Evolutionary conservation across 805 yeast genomes (phyloP), one percentile per base, ranked within the genome.

Genomic region (Metschnikowia lachancei): DNA sequence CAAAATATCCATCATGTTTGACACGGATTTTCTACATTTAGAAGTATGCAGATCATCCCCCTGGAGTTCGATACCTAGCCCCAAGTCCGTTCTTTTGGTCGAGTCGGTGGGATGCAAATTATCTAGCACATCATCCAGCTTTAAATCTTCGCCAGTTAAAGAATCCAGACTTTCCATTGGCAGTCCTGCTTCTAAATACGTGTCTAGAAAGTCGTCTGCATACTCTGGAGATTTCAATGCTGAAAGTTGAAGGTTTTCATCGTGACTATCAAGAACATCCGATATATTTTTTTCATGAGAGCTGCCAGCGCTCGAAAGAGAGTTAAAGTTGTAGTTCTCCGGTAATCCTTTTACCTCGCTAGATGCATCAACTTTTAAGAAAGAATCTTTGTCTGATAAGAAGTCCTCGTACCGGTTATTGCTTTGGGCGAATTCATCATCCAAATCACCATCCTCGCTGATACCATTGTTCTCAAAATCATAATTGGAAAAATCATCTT

Each of bases 401-500:
- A 66, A 47, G 58, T 61, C 50, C 24, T 50, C 37, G 51, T 36
- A 39, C 43, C 50, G 51, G 39, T 45, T 38, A 13, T 41, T 43
- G 12, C 52, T 35, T 18, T 43, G 50, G 10, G 49, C 47, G 30
- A 45, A 46, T 12, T 42, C 52, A 35, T 57, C 64, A 11, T 36
- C 58, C 17, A 57, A 61, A 12, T 44, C 53, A 10, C 36, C 53
- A 14, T 43, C 55, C 30, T 67, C 70, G 14, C 60, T 69, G 41
- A 67, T 45, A 1, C 76, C 76, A 46, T 72, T 71, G 51, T 71
- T 70, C 36, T 72, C 76, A 52, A 61, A 72, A 47, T 72, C 76
- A 41, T 72, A 72, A 48, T 67, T 75, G 6, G 70, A 63, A 31
- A 55, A 55, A 6, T 61, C 66, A 13, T 39, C 51, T 20, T 64